Evolutionary conservation across 2,329 filamentous ascomycete species (phyloP).

Genomic region (Pseudopyrenochaeta lycopersici): DNA sequence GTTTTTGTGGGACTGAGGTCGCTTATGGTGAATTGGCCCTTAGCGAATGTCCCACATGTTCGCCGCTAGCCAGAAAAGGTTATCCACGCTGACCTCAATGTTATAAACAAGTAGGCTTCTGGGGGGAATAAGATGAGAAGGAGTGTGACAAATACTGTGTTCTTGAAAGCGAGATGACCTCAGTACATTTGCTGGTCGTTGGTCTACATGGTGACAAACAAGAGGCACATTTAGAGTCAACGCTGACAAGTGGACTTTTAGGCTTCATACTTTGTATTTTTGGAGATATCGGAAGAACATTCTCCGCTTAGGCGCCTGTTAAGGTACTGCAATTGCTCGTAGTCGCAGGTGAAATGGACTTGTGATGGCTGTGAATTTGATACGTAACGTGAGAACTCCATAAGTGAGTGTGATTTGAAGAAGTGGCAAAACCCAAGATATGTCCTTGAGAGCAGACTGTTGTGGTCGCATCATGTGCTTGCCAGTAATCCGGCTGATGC

Average conservation of each 20-base stretch:
- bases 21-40: slow-evolving; percentile 14
- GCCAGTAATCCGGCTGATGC: background rate
- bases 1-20: background rate
- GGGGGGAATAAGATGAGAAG: background rate
- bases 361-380: no score
- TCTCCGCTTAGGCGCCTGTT: no score
- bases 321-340: no score
- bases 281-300: no score
- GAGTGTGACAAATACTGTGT: background rate
- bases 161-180: background rate
- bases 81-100: slow-evolving; percentile 10
- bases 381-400: no score
- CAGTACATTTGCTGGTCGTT: no score
- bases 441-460: background rate
- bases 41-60: slow-evolving; percentile 31
- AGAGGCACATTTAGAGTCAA: no score
- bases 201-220: no score
- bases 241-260: no score
- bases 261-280: no score
- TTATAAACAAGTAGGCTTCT: background rate
- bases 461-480: background rate
- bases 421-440: background rate
- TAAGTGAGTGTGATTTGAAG: background rate
- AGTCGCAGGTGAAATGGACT: no score
- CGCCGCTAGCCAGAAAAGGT: slow-evolving; percentile 22